Conservation (phyloP, 345 rosid genomes). For the Gossypium bickii region DNA sequence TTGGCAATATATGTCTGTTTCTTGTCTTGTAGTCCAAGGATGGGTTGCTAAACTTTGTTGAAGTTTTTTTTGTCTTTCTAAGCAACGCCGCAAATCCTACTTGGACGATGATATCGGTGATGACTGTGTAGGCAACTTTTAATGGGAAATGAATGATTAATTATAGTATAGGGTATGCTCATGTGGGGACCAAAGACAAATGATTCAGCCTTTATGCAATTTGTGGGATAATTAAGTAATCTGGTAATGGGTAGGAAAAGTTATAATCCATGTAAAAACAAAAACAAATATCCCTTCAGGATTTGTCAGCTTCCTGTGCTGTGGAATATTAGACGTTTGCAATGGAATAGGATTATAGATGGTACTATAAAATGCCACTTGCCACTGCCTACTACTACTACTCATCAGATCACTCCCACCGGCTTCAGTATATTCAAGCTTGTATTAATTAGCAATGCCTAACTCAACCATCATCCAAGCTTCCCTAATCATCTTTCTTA, state of each 20-base stretch:
- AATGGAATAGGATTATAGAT: background rate
- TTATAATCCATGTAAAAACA: background rate
- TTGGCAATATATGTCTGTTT: background rate
- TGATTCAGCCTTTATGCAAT: slow-evolving; percentile 15
- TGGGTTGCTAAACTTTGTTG: background rate
- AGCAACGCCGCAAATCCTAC: background rate
- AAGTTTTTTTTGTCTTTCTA: background rate
- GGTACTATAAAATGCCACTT: background rate
- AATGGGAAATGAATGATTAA: background rate
- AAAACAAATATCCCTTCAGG: slow-evolving; percentile 22
- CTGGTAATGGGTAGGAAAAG: background rate
- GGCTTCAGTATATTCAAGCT: background rate
- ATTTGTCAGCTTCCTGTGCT: slow-evolving; percentile 18
- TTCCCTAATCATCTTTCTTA: slow-evolving; percentile 23
- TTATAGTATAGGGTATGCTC: background rate
- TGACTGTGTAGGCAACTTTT: slow-evolving; percentile 20
- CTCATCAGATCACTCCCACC: background rate
- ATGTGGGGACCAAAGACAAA: slow-evolving; percentile 28
- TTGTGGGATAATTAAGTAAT: slow-evolving; percentile 6
- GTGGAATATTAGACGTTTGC: slow-evolving; percentile 9
- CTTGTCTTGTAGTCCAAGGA: slow-evolving; percentile 6
- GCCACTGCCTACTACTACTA: background rate
- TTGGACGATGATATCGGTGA: background rate
- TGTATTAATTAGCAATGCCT: slow-evolving; percentile 15
- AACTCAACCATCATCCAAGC: slow-evolving; percentile 6